These are phyloP conservation scores for Colletotrichum tropicale DNA, from an alignment of 2,329 filamentous ascomycete genomes.

Conservation along the genomic window DNA sequence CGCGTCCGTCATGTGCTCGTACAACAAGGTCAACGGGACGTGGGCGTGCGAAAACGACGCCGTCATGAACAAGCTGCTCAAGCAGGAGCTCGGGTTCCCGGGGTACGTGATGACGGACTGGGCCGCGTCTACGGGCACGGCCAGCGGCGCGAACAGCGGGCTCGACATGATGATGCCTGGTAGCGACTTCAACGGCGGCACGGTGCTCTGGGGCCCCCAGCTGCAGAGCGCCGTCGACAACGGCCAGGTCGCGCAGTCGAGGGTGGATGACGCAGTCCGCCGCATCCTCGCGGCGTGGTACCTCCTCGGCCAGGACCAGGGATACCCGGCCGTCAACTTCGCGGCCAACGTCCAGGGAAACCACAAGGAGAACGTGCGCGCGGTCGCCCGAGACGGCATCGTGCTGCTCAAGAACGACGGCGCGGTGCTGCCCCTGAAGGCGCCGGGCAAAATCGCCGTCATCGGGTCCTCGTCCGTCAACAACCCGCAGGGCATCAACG, in stretches of 20 bases:
- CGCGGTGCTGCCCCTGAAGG: constrained; percentile 60
- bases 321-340: constrained; percentile 58
- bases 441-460: constrained; percentile 57
- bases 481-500: constrained; percentile 67
- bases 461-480: constrained; percentile 68
- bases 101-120: constrained; percentile 68
- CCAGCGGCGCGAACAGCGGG: constrained; percentile 68
- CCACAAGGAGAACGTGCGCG: constrained; percentile 66
- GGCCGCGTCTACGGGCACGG: constrained; percentile 77
- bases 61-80: constrained; percentile 65
- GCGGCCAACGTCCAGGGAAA: constrained; percentile 60
- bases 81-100: constrained; percentile 77
- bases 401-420: constrained; percentile 72
- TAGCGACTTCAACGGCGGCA: constrained; percentile 54
- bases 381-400: constrained; percentile 59
- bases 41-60: constrained; percentile 71
- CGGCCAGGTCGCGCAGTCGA: constrained; percentile 60
- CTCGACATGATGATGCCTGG: constrained; percentile 87
- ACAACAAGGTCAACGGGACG: constrained; percentile 73
- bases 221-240: constrained; percentile 59
- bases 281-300: constrained; percentile 70
- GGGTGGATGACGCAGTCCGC: constrained; percentile 70
- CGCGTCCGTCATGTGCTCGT: constrained; percentile 73
- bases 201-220: constrained; percentile 58
- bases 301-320: constrained; percentile 54